These are phyloP conservation scores for Leishmania martiniquensis DNA, from an alignment of 208 protist genomes.

Conservation along the genomic window DNA sequence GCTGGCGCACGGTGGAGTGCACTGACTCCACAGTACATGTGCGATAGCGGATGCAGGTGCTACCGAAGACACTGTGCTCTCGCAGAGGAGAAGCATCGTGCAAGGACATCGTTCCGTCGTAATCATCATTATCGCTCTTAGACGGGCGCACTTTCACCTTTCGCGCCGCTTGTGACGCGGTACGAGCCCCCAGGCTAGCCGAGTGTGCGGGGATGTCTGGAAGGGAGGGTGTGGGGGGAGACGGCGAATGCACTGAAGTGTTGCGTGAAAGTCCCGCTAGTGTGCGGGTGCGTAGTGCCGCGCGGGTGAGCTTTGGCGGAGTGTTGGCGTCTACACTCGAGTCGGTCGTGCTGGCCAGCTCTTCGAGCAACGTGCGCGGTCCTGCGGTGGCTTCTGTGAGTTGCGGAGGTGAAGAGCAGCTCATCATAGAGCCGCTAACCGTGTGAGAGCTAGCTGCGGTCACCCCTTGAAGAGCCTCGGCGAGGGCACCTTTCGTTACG, in stretches of 20 bases:
- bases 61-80: constrained; percentile 23
- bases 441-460: background rate
- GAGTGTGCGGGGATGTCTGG: background rate
- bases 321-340: constrained; percentile 7
- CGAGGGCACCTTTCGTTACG: background rate
- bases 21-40: constrained; percentile 21
- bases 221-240: background rate
- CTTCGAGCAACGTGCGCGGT: constrained; percentile 18
- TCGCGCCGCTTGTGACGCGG: background rate
- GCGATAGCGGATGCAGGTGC: constrained; percentile 19
- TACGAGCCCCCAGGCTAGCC: background rate
- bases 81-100: constrained; percentile 35
- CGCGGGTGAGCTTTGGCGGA: background rate
- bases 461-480: background rate
- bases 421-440: background rate
- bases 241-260: constrained; percentile 2
- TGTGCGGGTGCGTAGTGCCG: constrained; percentile 1
- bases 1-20: constrained; percentile 21
- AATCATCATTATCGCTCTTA: constrained; percentile 5
- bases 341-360: constrained; percentile 25
- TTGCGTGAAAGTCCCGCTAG: background rate
- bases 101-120: constrained; percentile 10
- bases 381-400: background rate
- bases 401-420: background rate
- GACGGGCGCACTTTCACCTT: background rate